Evolutionary conservation across 2,329 filamentous ascomycete genomes (phyloP).

Genomic region (Talaromyces marneffei): DNA sequence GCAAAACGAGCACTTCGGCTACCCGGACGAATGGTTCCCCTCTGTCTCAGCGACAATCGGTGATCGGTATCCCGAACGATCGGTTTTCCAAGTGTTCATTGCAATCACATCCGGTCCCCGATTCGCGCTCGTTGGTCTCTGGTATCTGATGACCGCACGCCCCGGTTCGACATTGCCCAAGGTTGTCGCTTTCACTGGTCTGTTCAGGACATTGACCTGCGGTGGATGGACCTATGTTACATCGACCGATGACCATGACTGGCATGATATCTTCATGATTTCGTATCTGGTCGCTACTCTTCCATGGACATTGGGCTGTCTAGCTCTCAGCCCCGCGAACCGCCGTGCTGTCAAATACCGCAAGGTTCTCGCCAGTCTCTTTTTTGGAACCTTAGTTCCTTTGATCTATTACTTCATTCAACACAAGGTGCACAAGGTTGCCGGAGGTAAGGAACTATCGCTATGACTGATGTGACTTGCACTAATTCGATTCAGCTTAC

Average conservation of each 20-base stretch:
- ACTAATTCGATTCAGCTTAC: conserved; percentile 60
- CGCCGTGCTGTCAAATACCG: conserved; percentile 77
- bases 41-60: conserved; percentile 96
- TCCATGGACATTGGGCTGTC: conserved; percentile 89
- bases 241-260: conserved; percentile 95
- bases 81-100: conserved; percentile 96
- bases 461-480: not conserved
- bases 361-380: conserved; percentile 73
- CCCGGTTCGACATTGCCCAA: conserved; percentile 72
- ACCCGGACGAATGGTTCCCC: conserved; percentile 93
- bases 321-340: conserved; percentile 81
- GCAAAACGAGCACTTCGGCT: conserved; percentile 91
- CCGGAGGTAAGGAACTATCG: conserved; percentile 69
- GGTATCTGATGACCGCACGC: conserved; percentile 80
- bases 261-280: conserved; percentile 99
- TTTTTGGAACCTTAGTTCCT: conserved; percentile 86
- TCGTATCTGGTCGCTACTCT: conserved; percentile 91
- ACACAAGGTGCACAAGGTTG: conserved; percentile 90
- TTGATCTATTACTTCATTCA: conserved; percentile 97
- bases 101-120: conserved; percentile 91
- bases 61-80: conserved; percentile 92
- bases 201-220: conserved; percentile 87
- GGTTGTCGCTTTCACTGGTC: conserved; percentile 69
- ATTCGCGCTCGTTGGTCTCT: conserved; percentile 83
- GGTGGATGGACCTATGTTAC: conserved; percentile 98